phyloP scores from a whole-genome alignment of 148 eudicot species.

The Rhododendron griersonianum region DNA sequence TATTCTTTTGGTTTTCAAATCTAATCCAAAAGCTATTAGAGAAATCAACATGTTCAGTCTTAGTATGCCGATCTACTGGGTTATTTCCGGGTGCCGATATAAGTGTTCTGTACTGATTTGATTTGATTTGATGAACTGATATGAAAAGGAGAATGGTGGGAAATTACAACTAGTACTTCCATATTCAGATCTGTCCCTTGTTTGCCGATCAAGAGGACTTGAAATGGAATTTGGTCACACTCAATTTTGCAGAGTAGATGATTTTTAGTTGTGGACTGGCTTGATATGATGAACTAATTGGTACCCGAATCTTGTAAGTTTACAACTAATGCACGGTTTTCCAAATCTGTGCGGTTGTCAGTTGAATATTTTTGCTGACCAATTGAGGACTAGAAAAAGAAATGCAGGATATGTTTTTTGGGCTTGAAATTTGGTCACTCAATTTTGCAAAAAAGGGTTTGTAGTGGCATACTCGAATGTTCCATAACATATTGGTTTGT shows the following conservation, averaged over 20 bases:
- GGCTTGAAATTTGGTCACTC: not conserved
- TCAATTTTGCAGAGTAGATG: not conserved
- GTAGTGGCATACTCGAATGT: not conserved
- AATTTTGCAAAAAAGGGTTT: not conserved
- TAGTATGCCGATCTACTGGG: not conserved
- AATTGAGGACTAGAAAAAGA: not conserved
- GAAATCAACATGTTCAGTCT: not conserved
- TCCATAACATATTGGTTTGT: not conserved
- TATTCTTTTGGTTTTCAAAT: not conserved
- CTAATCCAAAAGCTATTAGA: not conserved
- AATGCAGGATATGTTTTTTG: not conserved
- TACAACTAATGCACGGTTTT: not conserved
- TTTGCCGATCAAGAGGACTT: not conserved
- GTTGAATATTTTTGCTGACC: not conserved
- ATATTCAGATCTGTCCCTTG: not conserved
- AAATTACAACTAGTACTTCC: not conserved
- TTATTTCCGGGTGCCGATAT: not conserved
- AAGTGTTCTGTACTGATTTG: not conserved
- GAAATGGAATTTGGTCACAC: not conserved
- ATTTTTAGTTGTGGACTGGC: too few relatives aligned
- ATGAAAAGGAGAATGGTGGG: not conserved
- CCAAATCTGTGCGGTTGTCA: not conserved
- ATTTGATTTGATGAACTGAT: too few relatives aligned
- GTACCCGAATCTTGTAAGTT: not conserved
- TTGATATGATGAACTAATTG: too few relatives aligned